Evolutionary conservation across 2,329 filamentous ascomycete species (phyloP), one percentile per base, ranked within the genome.

Genomic region (Orbilia ellipsospora): DNA sequence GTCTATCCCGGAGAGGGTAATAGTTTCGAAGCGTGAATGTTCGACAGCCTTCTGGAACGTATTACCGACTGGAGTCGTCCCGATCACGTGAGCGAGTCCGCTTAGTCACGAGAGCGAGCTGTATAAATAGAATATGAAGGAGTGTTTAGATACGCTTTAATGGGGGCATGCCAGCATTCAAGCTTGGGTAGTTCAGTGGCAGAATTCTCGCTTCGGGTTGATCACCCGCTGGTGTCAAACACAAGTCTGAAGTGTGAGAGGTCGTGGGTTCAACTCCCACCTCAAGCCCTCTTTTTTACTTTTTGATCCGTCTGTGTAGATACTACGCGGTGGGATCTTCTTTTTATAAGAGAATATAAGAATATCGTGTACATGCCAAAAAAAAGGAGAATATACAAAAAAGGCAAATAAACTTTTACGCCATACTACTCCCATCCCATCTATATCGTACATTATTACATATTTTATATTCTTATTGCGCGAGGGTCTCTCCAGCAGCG

Each of bases 1-100:
- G 36, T 44, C 45, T 48, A 36, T n/a, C 28, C 5, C 28, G 4
- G n/a, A 45, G 15, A 50, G 12, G 10, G 18, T 7, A 28, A 52
- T 18, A 2, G 26, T 40, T 36, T 23, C 10, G 8, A n/a, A 42
- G 44, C 50, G 12, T 45, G 72, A 75, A 56, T 1, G 13, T 75
- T 75, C 72, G 72, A 75, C 64, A 50, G 72, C 59, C 64, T 75
- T 75, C 72, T 75, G 52, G 72, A 75, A 75, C 1, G 55, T 4
- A 59, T 26, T 36, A 6, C 31, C 8, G 31, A 10, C 31, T 10
- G 2, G 55, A 45, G 23, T 23, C 28, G 20, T 15, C 55, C 40
- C 55, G 36, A 26, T 16, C 36, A 10, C 44, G 36, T 20, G 36
- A 12, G 10, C 3, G 10, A 7, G 3, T 42, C 12, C 16, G 55